phyloP scores from a whole-genome alignment of 2,329 filamentous ascomycete genomes.

The Aspergillus luchuensis region DNA sequence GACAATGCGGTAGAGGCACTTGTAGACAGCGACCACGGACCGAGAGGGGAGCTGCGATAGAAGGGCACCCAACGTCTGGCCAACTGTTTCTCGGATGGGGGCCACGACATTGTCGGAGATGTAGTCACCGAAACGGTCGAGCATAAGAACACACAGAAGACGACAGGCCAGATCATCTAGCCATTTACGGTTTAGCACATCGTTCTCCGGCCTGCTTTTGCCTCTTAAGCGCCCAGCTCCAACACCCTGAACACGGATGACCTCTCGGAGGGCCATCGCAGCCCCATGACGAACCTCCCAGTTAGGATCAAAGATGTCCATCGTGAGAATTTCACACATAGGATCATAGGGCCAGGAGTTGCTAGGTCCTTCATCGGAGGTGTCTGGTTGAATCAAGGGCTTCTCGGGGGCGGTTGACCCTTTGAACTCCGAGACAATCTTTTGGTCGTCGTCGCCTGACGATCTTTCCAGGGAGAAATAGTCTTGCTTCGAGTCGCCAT shows the following conservation, averaged over 20 bases:
- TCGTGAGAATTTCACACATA: constrained; percentile 87
- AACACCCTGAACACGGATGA: constrained; percentile 85
- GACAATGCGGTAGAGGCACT: constrained; percentile 81
- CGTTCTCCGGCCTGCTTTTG: constrained; percentile 73
- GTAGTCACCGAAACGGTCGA: constrained; percentile 96
- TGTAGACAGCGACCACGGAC: constrained; percentile 83
- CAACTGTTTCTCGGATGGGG: constrained; percentile 91
- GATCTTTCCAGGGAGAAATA: constrained; percentile 87
- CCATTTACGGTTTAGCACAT: constrained; percentile 78
- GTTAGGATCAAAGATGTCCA: constrained; percentile 88
- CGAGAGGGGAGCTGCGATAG: constrained; percentile 77
- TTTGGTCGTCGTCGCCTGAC: constrained; percentile 79
- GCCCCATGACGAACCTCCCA: constrained; percentile 98
- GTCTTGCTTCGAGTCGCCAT: constrained; percentile 68
- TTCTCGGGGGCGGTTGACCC: constrained; percentile 79
- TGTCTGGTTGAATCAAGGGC: constrained; percentile 77
- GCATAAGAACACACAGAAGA: constrained; percentile 92
- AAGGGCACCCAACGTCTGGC: constrained; percentile 87
- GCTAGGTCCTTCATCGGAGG: constrained; percentile 68
- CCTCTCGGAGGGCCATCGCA: constrained; percentile 89
- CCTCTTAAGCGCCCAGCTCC: constrained; percentile 78
- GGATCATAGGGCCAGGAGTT: constrained; percentile 89
- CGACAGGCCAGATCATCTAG: constrained; percentile 94
- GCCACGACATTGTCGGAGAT: constrained; percentile 96
- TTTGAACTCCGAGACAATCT: constrained; percentile 95